Evolutionary conservation across 768 basidiomycete species (phyloP).

Genomic region (Tylopilus subfusipes): DNA sequence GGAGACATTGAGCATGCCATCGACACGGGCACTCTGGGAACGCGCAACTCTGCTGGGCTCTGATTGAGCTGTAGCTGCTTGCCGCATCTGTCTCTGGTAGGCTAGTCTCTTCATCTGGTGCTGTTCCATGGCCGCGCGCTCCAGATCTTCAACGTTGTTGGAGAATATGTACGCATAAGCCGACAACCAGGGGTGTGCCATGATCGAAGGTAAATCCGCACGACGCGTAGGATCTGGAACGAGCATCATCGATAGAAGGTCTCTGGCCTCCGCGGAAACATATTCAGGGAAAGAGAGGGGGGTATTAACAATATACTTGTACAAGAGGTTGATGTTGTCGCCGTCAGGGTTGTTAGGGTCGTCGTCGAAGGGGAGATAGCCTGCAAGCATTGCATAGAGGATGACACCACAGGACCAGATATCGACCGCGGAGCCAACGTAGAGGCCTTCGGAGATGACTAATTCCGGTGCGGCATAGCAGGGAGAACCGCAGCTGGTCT

Average conservation of each 20-base stretch:
- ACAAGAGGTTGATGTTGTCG: slow-evolving; percentile 97
- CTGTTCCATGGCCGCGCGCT: slow-evolving; percentile 75
- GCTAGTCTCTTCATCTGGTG: slow-evolving; percentile 80
- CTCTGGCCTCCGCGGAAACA: slow-evolving; percentile 76
- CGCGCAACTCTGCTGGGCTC: slow-evolving; percentile 37
- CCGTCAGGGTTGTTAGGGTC: slow-evolving; percentile 98
- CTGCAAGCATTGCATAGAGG: slow-evolving; percentile 94
- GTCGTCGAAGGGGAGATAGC: slow-evolving; percentile 98
- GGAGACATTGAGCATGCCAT: slow-evolving; percentile 36
- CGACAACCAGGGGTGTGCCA: slow-evolving; percentile 84
- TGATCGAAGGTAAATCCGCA: slow-evolving; percentile 72
- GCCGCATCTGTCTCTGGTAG: slow-evolving; percentile 78
- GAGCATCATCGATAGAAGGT: slow-evolving; percentile 87
- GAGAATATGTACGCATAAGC: slow-evolving; percentile 51
- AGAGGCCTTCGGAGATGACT: slow-evolving; percentile 95
- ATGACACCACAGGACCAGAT: slow-evolving; percentile 98
- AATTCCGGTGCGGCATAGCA: slow-evolving; percentile 99
- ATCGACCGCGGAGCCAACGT: slow-evolving; percentile 96
- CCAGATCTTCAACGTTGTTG: slow-evolving; percentile 72
- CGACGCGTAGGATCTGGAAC: slow-evolving; percentile 86
- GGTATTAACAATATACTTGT: slow-evolving; percentile 98
- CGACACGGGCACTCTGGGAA: slow-evolving; percentile 55
- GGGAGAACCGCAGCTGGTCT: slow-evolving; percentile 94
- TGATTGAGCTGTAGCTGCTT: slow-evolving; percentile 36
- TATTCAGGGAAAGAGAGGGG: slow-evolving; percentile 97